Evolutionary conservation across 1,284 basidiomycete genomes (phyloP), one percentile per base, ranked within the genome.

Genomic region (Bjerkandera adusta): DNA sequence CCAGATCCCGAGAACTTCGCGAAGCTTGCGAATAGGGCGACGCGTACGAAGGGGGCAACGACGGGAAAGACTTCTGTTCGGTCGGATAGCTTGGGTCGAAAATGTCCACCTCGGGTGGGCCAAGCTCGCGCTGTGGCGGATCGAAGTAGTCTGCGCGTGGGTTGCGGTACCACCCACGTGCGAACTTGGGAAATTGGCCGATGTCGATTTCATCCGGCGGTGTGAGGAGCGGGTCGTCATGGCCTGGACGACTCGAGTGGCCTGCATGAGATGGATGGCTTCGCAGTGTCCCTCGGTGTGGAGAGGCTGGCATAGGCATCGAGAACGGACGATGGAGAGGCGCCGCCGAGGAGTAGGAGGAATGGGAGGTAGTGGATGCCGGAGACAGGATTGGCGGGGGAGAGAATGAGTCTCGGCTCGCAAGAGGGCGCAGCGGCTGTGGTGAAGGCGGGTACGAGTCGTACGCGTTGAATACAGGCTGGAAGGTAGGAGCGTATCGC

Each of bases 141-240:
- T 32, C 25, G 50, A 51, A 37, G 58, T 51, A 52, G 13, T 34
- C 21, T 3, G 29, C 20, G n/a, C 24, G 30, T 4, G 37, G 35
- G 16, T 45, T 18, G 11, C 59, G 63, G 58, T 83, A 83, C 81
- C 81, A 85, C 13, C 68, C 68, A 21, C 73, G 69, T 21, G 81
- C 75, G 74, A 78, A 84, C 5, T 74, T 67, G 15, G 83, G 82
- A 59, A 83, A 84, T 30, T 74, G 72, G 12, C 77, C 69, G 25
- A 81, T 71, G 60, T 85, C 81, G 36, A 81, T 71, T 53, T 79
- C 78, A 1, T 46, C 42, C 48, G 54, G 50, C 33, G 27, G 50
- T 35, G 48, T 57, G 46, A 34, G 62, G 45, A 41, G 51, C 27
- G 36, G 43, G 36, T 43, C 45, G 36, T 47, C 49, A 47, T 43